Evolutionary conservation across 768 basidiomycete species (phyloP).

Genomic region (Boletus edulis): DNA sequence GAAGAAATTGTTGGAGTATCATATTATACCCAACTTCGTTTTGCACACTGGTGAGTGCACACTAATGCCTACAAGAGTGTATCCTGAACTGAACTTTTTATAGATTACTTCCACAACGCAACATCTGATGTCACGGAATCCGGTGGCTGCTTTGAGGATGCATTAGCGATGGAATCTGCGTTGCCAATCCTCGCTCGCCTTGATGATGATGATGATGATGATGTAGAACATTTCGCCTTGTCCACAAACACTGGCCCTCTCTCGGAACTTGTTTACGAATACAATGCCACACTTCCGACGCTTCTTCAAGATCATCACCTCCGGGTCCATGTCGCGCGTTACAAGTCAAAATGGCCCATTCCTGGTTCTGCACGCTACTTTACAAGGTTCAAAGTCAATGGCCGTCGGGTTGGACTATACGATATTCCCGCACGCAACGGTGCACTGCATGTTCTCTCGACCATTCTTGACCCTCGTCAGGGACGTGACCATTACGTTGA

Average conservation of each 20-base stretch:
- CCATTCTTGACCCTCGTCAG: slow-evolving; percentile 11
- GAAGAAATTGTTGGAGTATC: slow-evolving; percentile 13
- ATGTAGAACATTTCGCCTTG: not conserved
- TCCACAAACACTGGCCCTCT: not conserved
- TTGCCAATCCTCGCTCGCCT: not conserved
- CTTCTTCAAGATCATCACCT: slow-evolving; percentile 7
- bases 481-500: not conserved
- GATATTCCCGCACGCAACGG: slow-evolving; percentile 15
- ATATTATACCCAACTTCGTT: slow-evolving; percentile 6
- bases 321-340: slow-evolving; percentile 6
- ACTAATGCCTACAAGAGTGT: not conserved
- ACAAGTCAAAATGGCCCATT: slow-evolving; percentile 5
- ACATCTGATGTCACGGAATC: not conserved
- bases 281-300: slow-evolving; percentile 10
- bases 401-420: slow-evolving; percentile 1
- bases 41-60: slow-evolving; percentile 8
- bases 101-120: slow-evolving; percentile 14
- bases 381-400: slow-evolving; percentile 11
- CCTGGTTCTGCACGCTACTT: slow-evolving; percentile 3
- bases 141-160: not conserved
- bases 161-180: not conserved
- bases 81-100: not conserved
- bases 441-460: slow-evolving; percentile 9
- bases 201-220: not conserved
- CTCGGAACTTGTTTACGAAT: slow-evolving; percentile 10